Conservation (phyloP, 2,329 filamentous ascomycete species). For the Colletotrichum zoysiae region DNA sequence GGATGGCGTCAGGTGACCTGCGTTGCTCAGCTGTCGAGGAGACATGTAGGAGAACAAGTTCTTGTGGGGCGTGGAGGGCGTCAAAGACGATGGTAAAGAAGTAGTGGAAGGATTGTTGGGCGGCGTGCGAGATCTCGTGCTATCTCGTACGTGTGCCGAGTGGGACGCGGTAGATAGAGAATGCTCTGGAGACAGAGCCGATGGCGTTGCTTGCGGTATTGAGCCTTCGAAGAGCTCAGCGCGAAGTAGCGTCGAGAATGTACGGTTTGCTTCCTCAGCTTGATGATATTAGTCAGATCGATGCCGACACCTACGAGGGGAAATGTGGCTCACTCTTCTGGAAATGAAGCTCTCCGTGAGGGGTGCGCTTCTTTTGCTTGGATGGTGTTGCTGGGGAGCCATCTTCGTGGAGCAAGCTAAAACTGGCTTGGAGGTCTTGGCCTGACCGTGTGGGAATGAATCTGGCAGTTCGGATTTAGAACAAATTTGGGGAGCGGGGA, state of each 20-base stretch:
- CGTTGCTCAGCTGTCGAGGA: conserved; percentile 75
- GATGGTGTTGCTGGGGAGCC: conserved; percentile 93
- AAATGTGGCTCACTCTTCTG: conserved; percentile 78
- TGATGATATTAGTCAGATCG: conserved; percentile 21
- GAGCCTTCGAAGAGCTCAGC: conserved; percentile 93
- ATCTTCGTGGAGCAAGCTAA: conserved; percentile 91
- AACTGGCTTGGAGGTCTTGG: conserved; percentile 93
- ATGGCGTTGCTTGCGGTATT: conserved; percentile 82
- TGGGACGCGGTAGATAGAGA: conserved; percentile 62
- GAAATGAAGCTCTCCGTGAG: conserved; percentile 92
- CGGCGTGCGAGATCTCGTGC: conserved; percentile 83
- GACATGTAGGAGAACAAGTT: conserved; percentile 96
- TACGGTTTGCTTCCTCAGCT: conserved; percentile 95
- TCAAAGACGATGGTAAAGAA: conserved; percentile 79
- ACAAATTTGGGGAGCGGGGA: too few species aligned
- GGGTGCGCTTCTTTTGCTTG: conserved; percentile 84
- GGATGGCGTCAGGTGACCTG: conserved; percentile 88
- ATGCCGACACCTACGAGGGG: background rate
- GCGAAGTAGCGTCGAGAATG: conserved; percentile 87
- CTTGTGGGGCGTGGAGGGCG: conserved; percentile 95
- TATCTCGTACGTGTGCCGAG: conserved; percentile 67
- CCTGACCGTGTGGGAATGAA: conserved; percentile 96
- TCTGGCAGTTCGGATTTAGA: conserved; percentile 59
- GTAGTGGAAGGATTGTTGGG: conserved; percentile 74
- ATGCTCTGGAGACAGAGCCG: conserved; percentile 71